Base-by-base conservation (phyloP, 1,284 basidiomycete genomes). In the Irpex sp. region DNA sequence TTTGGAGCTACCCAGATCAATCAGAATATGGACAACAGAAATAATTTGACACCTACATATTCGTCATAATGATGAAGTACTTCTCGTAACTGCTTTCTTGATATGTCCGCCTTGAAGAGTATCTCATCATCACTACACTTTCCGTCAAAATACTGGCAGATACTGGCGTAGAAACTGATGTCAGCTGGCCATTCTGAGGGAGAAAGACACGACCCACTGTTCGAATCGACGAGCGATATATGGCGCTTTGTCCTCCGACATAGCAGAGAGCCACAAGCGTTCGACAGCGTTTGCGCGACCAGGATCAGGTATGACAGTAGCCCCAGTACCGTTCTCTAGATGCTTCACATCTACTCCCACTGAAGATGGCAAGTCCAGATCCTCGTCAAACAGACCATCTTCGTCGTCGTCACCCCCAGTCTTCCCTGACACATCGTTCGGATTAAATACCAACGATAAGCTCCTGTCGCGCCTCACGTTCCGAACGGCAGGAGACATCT, bases 61-160 rank as follows among this genome's bases (percentile, higher is more conserved):
- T 91, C 89, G 17, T 91, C 88, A 68, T 93, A 93, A 70, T 89
- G 84, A 71, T 91, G 89, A 31, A 93, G 72, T 8, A 93, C 87
- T 68, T 92, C 91, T 37, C 91, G 81, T 62, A 93, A 77, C 68
- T 93, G 87, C 69, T 85, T 89, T 68, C 90, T 82, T 38, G 87
- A 83, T 62, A 93, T 91, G 60, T 91, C 89, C 0, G 91, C 91
- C 31, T 84, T 79, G 71, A 85, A 89, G 31, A 93, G 76, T 61
- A 93, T 92, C 71, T 93, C 92, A 67, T 92, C 90, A 64, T 91
- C 90, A 0, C 89, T 89, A 63, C 79, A 85, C 74, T 89, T 92
- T 11, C 91, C 91, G 68, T 93, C 91, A 69, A 93, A 93, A 69
- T 91, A 93, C 70, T 91, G 89, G 67, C 89, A 89, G 59, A 92